Evolutionary conservation across 148 eudicot species (phyloP).

Genomic region (Suaeda aralocaspica): DNA sequence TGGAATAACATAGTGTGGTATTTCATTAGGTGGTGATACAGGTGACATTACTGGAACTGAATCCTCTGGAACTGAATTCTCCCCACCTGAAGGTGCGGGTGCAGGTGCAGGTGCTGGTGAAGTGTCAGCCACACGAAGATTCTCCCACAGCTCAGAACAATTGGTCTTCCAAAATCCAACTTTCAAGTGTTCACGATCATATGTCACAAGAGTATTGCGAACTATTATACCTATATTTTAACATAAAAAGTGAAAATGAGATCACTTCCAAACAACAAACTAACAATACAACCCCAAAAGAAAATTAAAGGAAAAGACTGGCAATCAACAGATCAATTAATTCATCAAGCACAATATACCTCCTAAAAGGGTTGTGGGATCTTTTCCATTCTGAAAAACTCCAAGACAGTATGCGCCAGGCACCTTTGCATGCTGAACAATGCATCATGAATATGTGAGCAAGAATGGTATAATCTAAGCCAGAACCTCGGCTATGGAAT

Average conservation of each 20-base stretch:
- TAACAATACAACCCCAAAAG: too few relatives aligned
- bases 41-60: constrained; percentile 44
- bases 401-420: constrained; percentile 92
- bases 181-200: constrained; percentile 79
- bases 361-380: constrained; percentile 90
- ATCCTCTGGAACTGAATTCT: constrained; percentile 28
- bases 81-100: constrained; percentile 22
- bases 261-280: not conserved
- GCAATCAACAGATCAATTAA: not conserved
- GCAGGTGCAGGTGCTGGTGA: constrained; percentile 40
- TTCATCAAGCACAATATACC: constrained; percentile 42
- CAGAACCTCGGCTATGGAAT: constrained; percentile 2
- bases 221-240: constrained; percentile 61
- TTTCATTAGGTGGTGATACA: constrained; percentile 40
- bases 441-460: constrained; percentile 8
- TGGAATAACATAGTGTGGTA: constrained; percentile 30
- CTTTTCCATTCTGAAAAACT: constrained; percentile 81
- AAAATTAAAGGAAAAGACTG: not conserved
- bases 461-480: not conserved
- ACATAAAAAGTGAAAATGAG: not conserved
- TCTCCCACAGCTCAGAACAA: constrained; percentile 85
- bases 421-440: constrained; percentile 72
- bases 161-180: constrained; percentile 98
- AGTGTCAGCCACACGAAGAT: constrained; percentile 41
- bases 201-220: constrained; percentile 86